Base-by-base conservation (phyloP, 495 filamentous ascomycete species). In the Podospora comata region DNA sequence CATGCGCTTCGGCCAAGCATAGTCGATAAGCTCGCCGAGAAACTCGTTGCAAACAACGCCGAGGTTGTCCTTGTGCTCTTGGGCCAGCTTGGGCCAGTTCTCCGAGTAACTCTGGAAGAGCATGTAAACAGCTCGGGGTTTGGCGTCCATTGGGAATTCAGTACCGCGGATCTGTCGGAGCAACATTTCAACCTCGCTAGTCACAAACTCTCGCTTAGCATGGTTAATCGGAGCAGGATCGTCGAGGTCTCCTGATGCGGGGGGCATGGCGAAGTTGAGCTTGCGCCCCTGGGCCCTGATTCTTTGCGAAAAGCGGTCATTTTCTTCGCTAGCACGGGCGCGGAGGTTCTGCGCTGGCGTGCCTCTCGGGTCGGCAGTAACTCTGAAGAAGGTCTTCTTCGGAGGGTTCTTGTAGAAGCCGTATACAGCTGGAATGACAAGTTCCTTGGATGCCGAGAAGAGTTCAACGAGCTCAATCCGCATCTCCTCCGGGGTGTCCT, bases 1-100 rank as follows among this genome's bases (percentile, higher is more conserved):
- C 79, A 81, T 81, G 32, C 79, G 71, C 39, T 73, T 70, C 0
- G 79, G 79, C 79, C 78, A 81, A n/a, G 73, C 73, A 26, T 78
- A 77, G 65, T 79, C 76, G 63, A 81, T 77, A 18, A 81, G 70
- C 71, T 80, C 77, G 67, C 70, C 70, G 16, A 81, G 75, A 63
- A 81, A 81, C 69, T 81, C 77, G 72, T 77, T 80, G 72, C 79
- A 81, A 2, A 80, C 77, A 18, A 79, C 78, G 20, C 77, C 78
- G 5, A 81, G 70, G 20, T 80, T 80, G 57, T 79, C 78, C 71
- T 78, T 79, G 67, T 81, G 79, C 64, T 81, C 77, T 61, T 79
- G 75, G 16, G 79, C 79, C 4, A 81, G 71, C 64, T 68, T 71
- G n/a, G 78, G 71, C 79, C 79, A 81, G 54, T 76, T 70, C 66